Conservation (phyloP, 805 yeast genomes). For the Pichia rugopelliculosa region DNA sequence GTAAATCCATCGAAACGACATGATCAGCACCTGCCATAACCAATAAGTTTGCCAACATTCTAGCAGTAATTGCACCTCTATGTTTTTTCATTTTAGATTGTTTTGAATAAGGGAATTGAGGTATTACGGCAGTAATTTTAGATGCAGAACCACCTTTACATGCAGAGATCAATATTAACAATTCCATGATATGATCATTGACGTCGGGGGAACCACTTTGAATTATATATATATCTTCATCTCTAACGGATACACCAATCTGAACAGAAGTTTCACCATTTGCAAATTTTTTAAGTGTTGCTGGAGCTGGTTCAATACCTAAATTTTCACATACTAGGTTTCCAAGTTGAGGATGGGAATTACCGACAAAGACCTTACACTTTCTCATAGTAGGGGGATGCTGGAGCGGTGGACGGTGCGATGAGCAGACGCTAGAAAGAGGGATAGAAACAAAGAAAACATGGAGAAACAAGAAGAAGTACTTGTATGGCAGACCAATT, state of each 20-base stretch:
- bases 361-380: constrained; percentile 94
- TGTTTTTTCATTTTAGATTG: constrained; percentile 98
- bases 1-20: constrained; percentile 93
- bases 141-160: constrained; percentile 98
- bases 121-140: constrained; percentile 93
- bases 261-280: constrained; percentile 97
- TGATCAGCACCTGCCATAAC: constrained; percentile 99
- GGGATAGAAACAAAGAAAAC: background rate
- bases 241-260: constrained; percentile 90
- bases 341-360: constrained; percentile 94
- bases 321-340: constrained; percentile 79
- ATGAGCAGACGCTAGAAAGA: background rate
- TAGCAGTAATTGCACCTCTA: constrained; percentile 96
- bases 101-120: constrained; percentile 95
- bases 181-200: constrained; percentile 95
- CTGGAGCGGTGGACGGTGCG: background rate
- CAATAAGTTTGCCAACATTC: constrained; percentile 91
- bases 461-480: background rate
- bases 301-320: constrained; percentile 92
- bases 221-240: constrained; percentile 91
- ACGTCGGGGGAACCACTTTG: constrained; percentile 83
- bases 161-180: constrained; percentile 86
- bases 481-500: too few relatives aligned
- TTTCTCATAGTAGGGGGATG: constrained; percentile 75
- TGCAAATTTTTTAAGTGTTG: constrained; percentile 83